Percentiles rank a stretch among this genome's conserved stretches.
Conservation (phyloP, 2,329 filamentous ascomycete genomes). For the Aspergillus amoenus region DNA sequence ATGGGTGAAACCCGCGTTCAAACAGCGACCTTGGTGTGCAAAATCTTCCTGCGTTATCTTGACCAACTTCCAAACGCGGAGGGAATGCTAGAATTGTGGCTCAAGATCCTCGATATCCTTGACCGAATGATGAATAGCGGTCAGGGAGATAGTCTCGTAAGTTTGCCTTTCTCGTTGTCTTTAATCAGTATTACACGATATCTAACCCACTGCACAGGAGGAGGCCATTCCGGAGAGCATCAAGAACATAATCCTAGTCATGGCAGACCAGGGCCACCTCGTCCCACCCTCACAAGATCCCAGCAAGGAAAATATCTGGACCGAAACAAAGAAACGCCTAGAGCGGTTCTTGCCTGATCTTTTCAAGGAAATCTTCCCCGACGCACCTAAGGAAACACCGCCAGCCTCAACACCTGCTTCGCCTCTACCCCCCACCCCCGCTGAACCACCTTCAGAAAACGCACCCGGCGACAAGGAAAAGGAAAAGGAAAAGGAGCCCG, state of each 20-base stretch:
- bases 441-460: neutral
- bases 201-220: slow-evolving; percentile 55
- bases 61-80: slow-evolving; percentile 81
- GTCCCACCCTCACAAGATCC: slow-evolving; percentile 61
- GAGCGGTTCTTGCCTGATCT: slow-evolving; percentile 61
- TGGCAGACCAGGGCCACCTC: slow-evolving; percentile 85
- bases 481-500: slow-evolving; percentile 12
- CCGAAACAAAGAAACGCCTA: slow-evolving; percentile 60
- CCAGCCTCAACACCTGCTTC: slow-evolving; percentile 16
- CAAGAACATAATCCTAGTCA: slow-evolving; percentile 94
- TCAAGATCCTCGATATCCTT: slow-evolving; percentile 89
- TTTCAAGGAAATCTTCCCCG: slow-evolving; percentile 59
- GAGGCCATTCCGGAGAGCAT: slow-evolving; percentile 93
- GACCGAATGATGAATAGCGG: slow-evolving; percentile 95
- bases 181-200: slow-evolving; percentile 34
- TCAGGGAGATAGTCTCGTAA: slow-evolving; percentile 81
- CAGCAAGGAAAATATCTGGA: slow-evolving; percentile 57
- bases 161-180: neutral
- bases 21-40: slow-evolving; percentile 85
- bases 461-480: neutral
- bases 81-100: slow-evolving; percentile 87
- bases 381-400: slow-evolving; percentile 23
- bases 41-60: slow-evolving; percentile 92
- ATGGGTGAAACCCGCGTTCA: slow-evolving; percentile 97
- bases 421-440: slow-evolving; percentile 15